Base-by-base conservation (phyloP, 805 yeast genomes). In the Candida endomychidarum region DNA sequence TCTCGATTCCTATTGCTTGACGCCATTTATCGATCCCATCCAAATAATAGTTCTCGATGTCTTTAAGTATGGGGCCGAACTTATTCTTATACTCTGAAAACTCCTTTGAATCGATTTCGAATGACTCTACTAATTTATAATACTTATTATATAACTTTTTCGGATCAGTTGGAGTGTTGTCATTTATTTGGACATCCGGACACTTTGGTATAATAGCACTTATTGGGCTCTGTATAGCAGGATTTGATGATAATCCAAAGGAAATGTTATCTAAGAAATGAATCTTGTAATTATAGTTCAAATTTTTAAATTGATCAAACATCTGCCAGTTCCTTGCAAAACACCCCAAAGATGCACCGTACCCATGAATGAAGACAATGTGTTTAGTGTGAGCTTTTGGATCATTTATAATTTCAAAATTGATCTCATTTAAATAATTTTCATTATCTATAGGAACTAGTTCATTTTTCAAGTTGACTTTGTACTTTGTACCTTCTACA, bases 11-110 rank as follows among this genome's bases (percentile, higher is more conserved):
- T 15, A 74, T 63, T 7, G 51, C 60, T 6, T 41, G 43, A 50
- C 93, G 65, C 93, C 95, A 86, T 5, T 60, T 56, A 37, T 86
- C 91, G 5, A 86, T 57, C 2, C 81, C 75, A 8, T 72, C 75
- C 6, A 75, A 55, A 47, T 82, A 84, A 48, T 78, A 75, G 11
- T 66, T 53, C 48, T 83, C 86, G 24, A 80, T 74, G 9, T 66
- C 65, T 10, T 51, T 21, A 3, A 78, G 57, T 5, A 72, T 54
- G 0, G 70, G 69, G 3, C 45, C 42, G 48, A 74, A 73, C 6
- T 60, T 54, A 3, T 56, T 43, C 21, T 64, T 58, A 42, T 71
- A 68, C 18, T 51, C 38, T 8, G 51, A 37, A 29, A 64, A 64
- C 29, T 57, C 58, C 1, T 50, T 41, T 11, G 37, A 56, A 53